Percentiles rank a stretch among this genome's conserved stretches.
Conservation (phyloP, 2,329 filamentous ascomycete genomes). For the Cladobotryum mycophilum region DNA sequence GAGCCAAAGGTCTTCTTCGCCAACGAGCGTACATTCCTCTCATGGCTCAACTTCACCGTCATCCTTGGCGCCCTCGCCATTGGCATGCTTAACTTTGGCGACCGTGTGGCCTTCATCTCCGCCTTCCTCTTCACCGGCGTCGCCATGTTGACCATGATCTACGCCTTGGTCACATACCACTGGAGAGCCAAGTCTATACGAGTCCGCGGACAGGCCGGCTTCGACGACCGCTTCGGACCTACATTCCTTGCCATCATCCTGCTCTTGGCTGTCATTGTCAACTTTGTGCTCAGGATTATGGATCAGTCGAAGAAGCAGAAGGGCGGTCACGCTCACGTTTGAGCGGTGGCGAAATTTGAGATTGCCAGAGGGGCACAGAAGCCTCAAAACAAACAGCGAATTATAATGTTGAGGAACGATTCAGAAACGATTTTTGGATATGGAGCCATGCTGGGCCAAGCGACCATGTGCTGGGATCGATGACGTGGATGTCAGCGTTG, state of each 20-base stretch:
- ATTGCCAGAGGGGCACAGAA: not conserved
- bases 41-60: slow-evolving; percentile 99
- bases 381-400: not conserved
- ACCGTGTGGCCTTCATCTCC: slow-evolving; percentile 87
- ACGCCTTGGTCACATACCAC: slow-evolving; percentile 91
- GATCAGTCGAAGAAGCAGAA: slow-evolving; percentile 36
- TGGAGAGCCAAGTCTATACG: slow-evolving; percentile 94
- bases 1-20: slow-evolving; percentile 99
- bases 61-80: slow-evolving; percentile 95
- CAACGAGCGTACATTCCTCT: slow-evolving; percentile 98
- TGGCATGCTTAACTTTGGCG: slow-evolving; percentile 96
- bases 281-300: slow-evolving; percentile 77
- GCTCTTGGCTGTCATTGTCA: slow-evolving; percentile 84
- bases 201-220: slow-evolving; percentile 84
- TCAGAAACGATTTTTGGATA: no score
- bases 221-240: slow-evolving; percentile 92
- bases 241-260: slow-evolving; percentile 84
- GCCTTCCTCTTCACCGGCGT: slow-evolving; percentile 91
- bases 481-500: not conserved
- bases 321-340: slow-evolving; percentile 14
- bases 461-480: no score
- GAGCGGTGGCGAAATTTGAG: not conserved
- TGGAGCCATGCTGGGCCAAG: no score
- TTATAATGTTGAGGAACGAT: no score
- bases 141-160: slow-evolving; percentile 91